These are phyloP conservation scores for Emergomyces africanus DNA, from an alignment of 2,329 filamentous ascomycete genomes.

Conservation along the genomic window DNA sequence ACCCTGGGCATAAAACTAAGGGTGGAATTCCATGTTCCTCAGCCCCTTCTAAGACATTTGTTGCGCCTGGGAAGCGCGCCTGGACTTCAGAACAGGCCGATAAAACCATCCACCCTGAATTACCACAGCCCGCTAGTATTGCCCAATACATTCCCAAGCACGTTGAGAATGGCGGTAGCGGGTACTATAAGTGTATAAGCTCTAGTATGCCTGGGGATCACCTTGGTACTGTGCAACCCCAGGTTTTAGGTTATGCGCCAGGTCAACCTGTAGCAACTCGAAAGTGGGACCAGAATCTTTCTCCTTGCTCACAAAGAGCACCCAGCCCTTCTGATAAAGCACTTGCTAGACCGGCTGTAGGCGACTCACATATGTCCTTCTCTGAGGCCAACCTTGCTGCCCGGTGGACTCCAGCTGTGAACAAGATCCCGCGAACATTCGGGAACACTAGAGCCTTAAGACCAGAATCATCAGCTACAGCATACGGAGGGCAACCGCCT, in stretches of 20 bases:
- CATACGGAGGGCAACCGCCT: neutral
- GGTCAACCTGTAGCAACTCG: neutral
- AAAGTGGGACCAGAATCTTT: neutral
- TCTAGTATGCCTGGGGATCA: neutral
- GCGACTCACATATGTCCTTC: neutral
- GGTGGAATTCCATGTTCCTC: neutral
- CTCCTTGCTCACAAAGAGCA: conserved; percentile 9
- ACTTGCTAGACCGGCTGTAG: conserved; percentile 19
- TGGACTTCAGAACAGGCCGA: neutral
- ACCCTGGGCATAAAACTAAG: neutral
- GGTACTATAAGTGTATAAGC: neutral
- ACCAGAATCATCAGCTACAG: neutral
- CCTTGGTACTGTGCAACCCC: neutral
- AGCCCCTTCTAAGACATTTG: neutral
- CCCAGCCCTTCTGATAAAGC: conserved; percentile 29
- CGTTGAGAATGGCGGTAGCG: neutral
- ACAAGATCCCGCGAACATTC: neutral
- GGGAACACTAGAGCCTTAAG: neutral
- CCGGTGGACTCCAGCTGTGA: neutral
- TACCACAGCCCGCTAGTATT: neutral
- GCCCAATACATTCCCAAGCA: neutral
- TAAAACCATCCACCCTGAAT: neutral
- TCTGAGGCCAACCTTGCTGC: neutral
- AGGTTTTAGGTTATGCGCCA: neutral
- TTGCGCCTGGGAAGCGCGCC: neutral